phyloP scores from a whole-genome alignment of 176 grass and related monocot species.

The Avena atlantica region DNA sequence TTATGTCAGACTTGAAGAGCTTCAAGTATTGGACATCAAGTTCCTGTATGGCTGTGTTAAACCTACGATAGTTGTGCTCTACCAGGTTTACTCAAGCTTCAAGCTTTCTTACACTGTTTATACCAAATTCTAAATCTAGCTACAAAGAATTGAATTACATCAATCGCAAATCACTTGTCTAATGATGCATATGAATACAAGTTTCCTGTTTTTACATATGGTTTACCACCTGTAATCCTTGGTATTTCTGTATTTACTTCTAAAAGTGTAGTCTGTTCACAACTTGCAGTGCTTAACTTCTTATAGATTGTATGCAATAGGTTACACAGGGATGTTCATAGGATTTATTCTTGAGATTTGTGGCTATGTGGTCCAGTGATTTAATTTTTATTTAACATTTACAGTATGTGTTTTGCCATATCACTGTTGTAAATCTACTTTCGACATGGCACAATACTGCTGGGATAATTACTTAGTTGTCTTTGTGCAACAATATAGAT shows the following conservation, averaged over 20 bases:
- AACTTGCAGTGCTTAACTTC: constrained; percentile 11
- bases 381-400: constrained; percentile 20
- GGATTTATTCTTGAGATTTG: neutral
- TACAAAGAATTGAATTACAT: constrained; percentile 27
- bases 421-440: neutral
- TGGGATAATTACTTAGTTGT: neutral
- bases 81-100: constrained; percentile 16
- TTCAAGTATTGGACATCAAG: too few species aligned
- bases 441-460: neutral
- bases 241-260: constrained; percentile 3
- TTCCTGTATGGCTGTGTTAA: constrained; percentile 54
- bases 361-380: neutral
- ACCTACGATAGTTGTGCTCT: constrained; percentile 91
- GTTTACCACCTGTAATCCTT: constrained; percentile 12
- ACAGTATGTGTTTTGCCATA: neutral
- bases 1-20: constrained; percentile 81
- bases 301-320: neutral
- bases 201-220: neutral
- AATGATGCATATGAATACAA: neutral
- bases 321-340: constrained; percentile 1
- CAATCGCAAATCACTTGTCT: neutral
- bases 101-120: constrained; percentile 6
- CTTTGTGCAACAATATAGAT: neutral
- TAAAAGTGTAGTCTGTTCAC: neutral
- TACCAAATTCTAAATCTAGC: neutral